Base-by-base conservation (phyloP, 2,329 filamentous ascomycete genomes). In the Pezizomycotina sp. region DNA sequence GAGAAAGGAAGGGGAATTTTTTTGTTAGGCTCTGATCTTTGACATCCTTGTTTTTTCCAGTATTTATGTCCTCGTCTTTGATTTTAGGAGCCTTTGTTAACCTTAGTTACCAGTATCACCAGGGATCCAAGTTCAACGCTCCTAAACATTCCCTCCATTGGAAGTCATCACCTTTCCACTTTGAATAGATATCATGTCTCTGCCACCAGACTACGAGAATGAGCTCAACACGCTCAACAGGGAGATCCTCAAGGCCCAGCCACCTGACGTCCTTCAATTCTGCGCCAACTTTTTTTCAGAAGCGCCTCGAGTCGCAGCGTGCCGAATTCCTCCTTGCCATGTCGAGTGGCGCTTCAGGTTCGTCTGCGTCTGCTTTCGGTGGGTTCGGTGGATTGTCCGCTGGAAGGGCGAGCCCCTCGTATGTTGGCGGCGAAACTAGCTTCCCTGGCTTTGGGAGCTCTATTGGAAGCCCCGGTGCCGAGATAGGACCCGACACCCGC, bases 231-330 rank as follows among this genome's bases (percentile, higher is more conserved):
- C 64, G 52, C 68, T 77, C 56, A 69, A 69, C 54, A 63, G 64
- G 58, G 64, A 75, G 57, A 58, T 76, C 49, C 60, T 64, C 48
- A 65, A 66, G 52, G 56, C 64, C 49, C 62, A 69, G 45, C 71
- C 73, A 33, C 51, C 61, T 55, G 73, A 80, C 61, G 64, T 74
- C 54, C 63, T 76, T 49, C 73, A 79, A 57, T 75, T 74, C 63
- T 77, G 71, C 60, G 67, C 69, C 58, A 72, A 77, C 58, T 71
- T 70, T 62, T n/a, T 77, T 77, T 59, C 61, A 64, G 49, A 64
- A 62, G 54, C 71, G 70, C 52, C 69, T 79, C 52, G 69, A 73
- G 56, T 64, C 65, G 53, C 70, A 78, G 62, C 69, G 70, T 53
- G 60, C 63, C 51, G 62, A 68, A 54, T 64, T 68, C 55, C 57